Evolutionary conservation across 306 rosid species (phyloP).

Genomic region (Sicyos edulis): DNA sequence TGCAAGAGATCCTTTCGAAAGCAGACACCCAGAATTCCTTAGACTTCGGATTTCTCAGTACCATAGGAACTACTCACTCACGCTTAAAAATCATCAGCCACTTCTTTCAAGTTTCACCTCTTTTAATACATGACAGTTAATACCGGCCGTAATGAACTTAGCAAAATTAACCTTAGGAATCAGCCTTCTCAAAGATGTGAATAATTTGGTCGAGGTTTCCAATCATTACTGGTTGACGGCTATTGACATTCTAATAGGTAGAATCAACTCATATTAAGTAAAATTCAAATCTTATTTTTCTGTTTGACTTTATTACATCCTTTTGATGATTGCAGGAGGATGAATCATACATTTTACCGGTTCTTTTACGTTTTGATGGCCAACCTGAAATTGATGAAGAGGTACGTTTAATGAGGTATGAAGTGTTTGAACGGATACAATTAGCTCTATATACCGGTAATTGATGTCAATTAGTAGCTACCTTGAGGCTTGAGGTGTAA

Average conservation of each 20-base stretch:
- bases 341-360: constrained; percentile 87
- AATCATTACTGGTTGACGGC: neutral
- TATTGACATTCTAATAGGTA: neutral
- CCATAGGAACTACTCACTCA: neutral
- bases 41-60: neutral
- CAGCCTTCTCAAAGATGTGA: neutral
- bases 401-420: constrained; percentile 47
- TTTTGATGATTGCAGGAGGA: constrained; percentile 65
- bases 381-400: constrained; percentile 92
- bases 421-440: constrained; percentile 8
- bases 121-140: neutral
- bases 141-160: neutral
- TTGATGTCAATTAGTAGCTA: constrained; percentile 8
- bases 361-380: constrained; percentile 86
- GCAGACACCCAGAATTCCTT: neutral
- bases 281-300: neutral
- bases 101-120: neutral
- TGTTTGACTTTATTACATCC: constrained; percentile 26
- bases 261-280: neutral
- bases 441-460: neutral
- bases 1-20: neutral
- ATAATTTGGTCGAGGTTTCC: neutral
- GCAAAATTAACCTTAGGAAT: neutral
- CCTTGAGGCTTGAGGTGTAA: constrained; percentile 18
- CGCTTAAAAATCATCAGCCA: neutral